phyloP scores from a whole-genome alignment of 2,329 filamentous ascomycete genomes.

The Fusarium sp. region DNA sequence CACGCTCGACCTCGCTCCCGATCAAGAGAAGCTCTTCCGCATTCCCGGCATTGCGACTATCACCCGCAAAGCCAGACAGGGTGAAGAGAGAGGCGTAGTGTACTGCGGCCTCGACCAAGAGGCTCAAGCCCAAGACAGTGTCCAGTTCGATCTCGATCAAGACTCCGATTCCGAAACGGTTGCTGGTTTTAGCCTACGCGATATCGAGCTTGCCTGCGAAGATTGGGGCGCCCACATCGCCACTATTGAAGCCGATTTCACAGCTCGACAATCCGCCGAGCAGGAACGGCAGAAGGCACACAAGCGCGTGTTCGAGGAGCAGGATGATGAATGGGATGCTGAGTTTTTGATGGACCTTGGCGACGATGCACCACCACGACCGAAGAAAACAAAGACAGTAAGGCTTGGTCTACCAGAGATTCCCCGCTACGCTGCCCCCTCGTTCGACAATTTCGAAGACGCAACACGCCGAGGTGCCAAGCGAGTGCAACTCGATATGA shows the following conservation, averaged over 20 bases:
- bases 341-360: slow-evolving; percentile 68
- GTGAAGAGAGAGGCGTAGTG: slow-evolving; percentile 66
- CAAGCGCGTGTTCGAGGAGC: slow-evolving; percentile 55
- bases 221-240: slow-evolving; percentile 82
- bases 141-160: slow-evolving; percentile 63
- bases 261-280: slow-evolving; percentile 51
- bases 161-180: slow-evolving; percentile 74
- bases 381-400: slow-evolving; percentile 77
- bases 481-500: slow-evolving; percentile 85
- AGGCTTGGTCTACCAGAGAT: slow-evolving; percentile 71
- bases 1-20: slow-evolving; percentile 84
- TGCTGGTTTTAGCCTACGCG: slow-evolving; percentile 80
- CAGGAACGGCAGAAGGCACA: slow-evolving; percentile 49
- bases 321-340: slow-evolving; percentile 73
- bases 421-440: slow-evolving; percentile 72
- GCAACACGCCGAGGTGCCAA: slow-evolving; percentile 80
- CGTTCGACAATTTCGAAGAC: slow-evolving; percentile 84
- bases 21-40: slow-evolving; percentile 88
- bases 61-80: slow-evolving; percentile 68
- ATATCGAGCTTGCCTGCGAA: slow-evolving; percentile 86
- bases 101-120: slow-evolving; percentile 58
- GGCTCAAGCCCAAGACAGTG: slow-evolving; percentile 53
- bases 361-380: slow-evolving; percentile 61
- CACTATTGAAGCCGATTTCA: slow-evolving; percentile 58
- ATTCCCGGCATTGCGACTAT: slow-evolving; percentile 72